phyloP scores from a whole-genome alignment of 2,329 filamentous ascomycete species.

The Chaetomiaceae sp. region DNA sequence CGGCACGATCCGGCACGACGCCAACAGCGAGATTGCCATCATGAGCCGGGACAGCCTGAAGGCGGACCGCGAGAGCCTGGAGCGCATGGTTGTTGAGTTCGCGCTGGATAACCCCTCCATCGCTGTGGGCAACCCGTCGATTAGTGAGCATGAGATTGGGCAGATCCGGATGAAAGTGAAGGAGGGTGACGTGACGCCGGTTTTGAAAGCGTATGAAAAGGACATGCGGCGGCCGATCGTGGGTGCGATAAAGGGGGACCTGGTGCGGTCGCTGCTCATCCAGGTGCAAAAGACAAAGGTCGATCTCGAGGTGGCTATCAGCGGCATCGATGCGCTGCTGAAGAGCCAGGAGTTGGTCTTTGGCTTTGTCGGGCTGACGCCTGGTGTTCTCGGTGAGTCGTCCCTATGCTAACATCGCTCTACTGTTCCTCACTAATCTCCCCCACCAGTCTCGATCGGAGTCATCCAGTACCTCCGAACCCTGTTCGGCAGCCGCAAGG shows the following conservation, averaged over 20 bases:
- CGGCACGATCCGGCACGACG: conserved; percentile 87
- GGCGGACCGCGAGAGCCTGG: conserved; percentile 84
- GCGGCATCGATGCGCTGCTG: conserved; percentile 87
- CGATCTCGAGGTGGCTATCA: conserved; percentile 92
- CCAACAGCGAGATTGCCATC: conserved; percentile 88
- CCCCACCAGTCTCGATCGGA: conserved; percentile 61
- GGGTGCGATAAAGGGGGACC: conserved; percentile 78
- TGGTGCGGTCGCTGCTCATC: conserved; percentile 86
- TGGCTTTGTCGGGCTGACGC: conserved; percentile 92
- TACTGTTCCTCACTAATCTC: conserved; percentile 3
- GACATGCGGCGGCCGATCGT: conserved; percentile 78
- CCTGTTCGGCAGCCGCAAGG: conserved; percentile 65
- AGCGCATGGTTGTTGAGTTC: conserved; percentile 98
- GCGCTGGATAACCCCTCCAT: conserved; percentile 73
- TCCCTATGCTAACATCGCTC: not conserved
- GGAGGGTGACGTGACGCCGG: conserved; percentile 89
- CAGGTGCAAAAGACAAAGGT: conserved; percentile 99
- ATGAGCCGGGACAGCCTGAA: conserved; percentile 91
- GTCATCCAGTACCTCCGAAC: conserved; percentile 66
- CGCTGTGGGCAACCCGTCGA: conserved; percentile 43
- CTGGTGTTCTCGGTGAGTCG: conserved; percentile 62
- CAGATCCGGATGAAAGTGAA: conserved; percentile 75
- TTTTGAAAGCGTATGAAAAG: conserved; percentile 85
- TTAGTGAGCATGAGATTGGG: conserved; percentile 66
- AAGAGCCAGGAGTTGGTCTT: conserved; percentile 97